phyloP scores from a whole-genome alignment of 2,329 filamentous ascomycete species.

The Claviceps cyperi region DNA sequence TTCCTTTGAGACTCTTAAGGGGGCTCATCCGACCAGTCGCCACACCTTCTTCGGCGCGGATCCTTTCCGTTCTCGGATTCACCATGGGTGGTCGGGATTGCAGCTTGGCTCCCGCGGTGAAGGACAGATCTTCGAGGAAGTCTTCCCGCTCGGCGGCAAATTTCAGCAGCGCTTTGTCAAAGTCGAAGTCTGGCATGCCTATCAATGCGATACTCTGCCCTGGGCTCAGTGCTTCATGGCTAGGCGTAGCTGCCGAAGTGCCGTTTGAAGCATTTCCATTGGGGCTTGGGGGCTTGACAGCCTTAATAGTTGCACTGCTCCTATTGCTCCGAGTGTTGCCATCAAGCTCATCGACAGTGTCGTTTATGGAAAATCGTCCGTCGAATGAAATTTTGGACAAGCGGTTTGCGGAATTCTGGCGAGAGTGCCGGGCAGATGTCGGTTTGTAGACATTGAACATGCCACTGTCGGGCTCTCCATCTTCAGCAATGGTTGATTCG shows the following conservation, averaged over 20 bases:
- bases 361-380: constrained; percentile 35
- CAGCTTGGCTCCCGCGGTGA: constrained; percentile 69
- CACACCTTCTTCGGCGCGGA: constrained; percentile 57
- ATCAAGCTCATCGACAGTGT: constrained; percentile 43
- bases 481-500: constrained; percentile 47
- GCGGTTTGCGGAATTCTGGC: constrained; percentile 44
- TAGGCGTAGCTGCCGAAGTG: constrained; percentile 11
- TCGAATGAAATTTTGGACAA: constrained; percentile 39
- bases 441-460: constrained; percentile 16
- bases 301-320: constrained; percentile 50
- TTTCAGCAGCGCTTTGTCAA: constrained; percentile 83
- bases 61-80: constrained; percentile 66
- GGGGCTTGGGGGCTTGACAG: constrained; percentile 18
- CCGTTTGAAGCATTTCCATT: constrained; percentile 14
- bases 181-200: constrained; percentile 59
- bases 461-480: constrained; percentile 40
- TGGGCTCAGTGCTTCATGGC: neutral
- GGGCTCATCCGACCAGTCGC: constrained; percentile 38
- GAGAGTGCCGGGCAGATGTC: constrained; percentile 39
- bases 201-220: constrained; percentile 1
- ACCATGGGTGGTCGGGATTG: constrained; percentile 57
- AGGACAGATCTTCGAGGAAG: constrained; percentile 83
- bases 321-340: constrained; percentile 46
- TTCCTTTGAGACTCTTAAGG: constrained; percentile 55
- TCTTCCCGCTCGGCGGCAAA: constrained; percentile 91